Evolutionary conservation across 441 rosid species (phyloP).

Genomic region (Arabidopsis hybrid): DNA sequence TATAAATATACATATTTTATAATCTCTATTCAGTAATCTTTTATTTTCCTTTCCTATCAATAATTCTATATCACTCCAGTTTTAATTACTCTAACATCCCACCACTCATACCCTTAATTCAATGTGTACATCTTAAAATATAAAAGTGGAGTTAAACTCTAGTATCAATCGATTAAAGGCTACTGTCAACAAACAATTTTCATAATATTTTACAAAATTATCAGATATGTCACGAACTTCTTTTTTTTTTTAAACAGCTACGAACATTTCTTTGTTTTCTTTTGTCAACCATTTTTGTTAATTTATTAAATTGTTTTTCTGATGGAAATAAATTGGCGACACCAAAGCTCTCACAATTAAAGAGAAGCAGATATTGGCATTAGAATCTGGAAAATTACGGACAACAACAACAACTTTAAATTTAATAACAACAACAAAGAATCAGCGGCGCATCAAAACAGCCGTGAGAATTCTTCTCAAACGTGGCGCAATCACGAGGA

Average conservation of each 20-base stretch:
- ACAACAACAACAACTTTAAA: not conserved
- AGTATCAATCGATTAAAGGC: not conserved
- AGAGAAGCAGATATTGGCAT: conserved; percentile 37
- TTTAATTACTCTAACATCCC: too few species aligned
- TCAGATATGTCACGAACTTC: too few species aligned
- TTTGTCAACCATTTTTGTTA: too few species aligned
- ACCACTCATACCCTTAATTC: too few species aligned
- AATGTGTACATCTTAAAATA: not conserved
- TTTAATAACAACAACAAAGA: not conserved
- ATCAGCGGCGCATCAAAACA: conserved; percentile 37
- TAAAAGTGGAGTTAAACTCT: not conserved
- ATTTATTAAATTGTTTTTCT: not conserved
- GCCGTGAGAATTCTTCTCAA: not conserved
- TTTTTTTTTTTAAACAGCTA: too few species aligned
- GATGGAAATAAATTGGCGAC: not conserved
- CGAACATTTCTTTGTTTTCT: too few species aligned
- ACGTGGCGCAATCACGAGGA: conserved; percentile 43
- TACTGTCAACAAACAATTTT: too few species aligned
- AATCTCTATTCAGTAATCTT: too few species aligned
- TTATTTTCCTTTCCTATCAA: too few species aligned
- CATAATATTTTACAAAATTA: too few species aligned
- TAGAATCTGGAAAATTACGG: conserved; percentile 33
- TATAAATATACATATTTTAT: too few species aligned
- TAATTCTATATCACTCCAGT: too few species aligned
- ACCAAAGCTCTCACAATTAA: not conserved